These are phyloP conservation scores for Phytophthora chlamydospora DNA, from an alignment of 352 stramenopile genomes.

Conservation along the genomic window DNA sequence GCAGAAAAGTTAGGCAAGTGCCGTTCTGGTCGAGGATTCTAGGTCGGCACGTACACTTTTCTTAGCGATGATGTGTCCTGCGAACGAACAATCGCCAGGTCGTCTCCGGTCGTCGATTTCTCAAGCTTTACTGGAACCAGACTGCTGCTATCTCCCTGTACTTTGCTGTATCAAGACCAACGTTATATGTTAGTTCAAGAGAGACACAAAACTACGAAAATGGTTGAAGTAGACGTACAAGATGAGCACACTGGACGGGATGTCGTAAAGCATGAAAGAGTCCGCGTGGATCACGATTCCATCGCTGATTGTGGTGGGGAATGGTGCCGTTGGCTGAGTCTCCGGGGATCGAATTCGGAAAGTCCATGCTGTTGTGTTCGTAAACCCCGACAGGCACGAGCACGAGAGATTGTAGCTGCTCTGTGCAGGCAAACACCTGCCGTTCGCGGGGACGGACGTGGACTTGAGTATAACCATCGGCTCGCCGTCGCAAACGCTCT, in stretches of 20 bases:
- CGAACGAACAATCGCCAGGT: slow-evolving; percentile 31
- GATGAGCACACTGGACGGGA: slow-evolving; percentile 23
- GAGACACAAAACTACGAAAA: neutral
- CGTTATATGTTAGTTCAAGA: neutral
- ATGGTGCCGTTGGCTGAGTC: slow-evolving; percentile 11
- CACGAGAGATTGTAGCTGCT: slow-evolving; percentile 54
- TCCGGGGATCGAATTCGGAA: slow-evolving; percentile 36
- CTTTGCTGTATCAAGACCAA: slow-evolving; percentile 21
- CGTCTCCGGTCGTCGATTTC: slow-evolving; percentile 25
- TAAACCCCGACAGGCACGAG: slow-evolving; percentile 42
- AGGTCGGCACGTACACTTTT: slow-evolving; percentile 29
- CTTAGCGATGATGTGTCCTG: slow-evolving; percentile 24
- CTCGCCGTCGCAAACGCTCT: slow-evolving; percentile 43
- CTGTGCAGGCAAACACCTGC: slow-evolving; percentile 37
- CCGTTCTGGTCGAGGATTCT: neutral
- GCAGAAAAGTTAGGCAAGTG: too few relatives aligned
- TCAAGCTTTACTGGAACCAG: slow-evolving; percentile 33
- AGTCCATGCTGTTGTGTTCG: slow-evolving; percentile 38
- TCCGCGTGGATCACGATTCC: slow-evolving; percentile 21
- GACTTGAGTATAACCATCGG: slow-evolving; percentile 50
- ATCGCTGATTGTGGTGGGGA: slow-evolving; percentile 18
- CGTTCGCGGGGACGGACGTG: slow-evolving; percentile 28
- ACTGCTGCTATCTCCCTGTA: slow-evolving; percentile 26
- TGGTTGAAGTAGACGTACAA: slow-evolving; percentile 23
- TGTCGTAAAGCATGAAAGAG: slow-evolving; percentile 41